Percentiles rank a stretch among this genome's conserved stretches.
These are phyloP conservation scores for Suhomyces chickasaworum DNA, from an alignment of 1,139 yeast genomes.

Conservation along the genomic window DNA sequence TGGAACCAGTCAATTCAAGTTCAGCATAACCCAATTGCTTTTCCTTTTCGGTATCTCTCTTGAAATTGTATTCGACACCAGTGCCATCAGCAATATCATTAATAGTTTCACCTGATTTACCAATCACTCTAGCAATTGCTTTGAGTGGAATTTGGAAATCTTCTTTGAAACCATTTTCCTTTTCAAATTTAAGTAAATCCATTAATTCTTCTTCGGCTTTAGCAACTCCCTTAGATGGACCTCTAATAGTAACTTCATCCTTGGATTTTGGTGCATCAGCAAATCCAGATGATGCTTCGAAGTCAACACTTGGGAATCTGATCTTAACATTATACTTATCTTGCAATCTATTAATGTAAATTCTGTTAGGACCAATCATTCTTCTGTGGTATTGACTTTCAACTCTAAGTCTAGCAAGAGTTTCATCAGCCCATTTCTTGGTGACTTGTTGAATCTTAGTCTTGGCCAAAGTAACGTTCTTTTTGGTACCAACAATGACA, in stretches of 20 bases:
- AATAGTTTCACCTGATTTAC: conserved; percentile 83
- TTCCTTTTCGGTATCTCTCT: conserved; percentile 48
- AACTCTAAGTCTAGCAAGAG: conserved; percentile 60
- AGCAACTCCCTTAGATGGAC: conserved; percentile 88
- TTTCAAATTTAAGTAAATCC: conserved; percentile 84
- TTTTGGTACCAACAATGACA: conserved; percentile 71
- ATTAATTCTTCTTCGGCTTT: conserved; percentile 84
- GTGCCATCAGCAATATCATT: conserved; percentile 80
- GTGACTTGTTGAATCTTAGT: conserved; percentile 57
- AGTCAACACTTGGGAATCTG: conserved; percentile 61
- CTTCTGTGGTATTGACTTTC: conserved; percentile 81
- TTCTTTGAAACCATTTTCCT: conserved; percentile 77
- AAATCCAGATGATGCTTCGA: conserved; percentile 31
- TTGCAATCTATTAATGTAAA: conserved; percentile 80
- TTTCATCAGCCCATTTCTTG: conserved; percentile 84
- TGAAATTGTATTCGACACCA: conserved; percentile 73
- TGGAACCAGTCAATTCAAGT: conserved; percentile 78
- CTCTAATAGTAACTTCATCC: conserved; percentile 79
- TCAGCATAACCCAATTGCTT: conserved; percentile 51
- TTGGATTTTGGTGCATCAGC: conserved; percentile 42
- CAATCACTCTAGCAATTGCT: conserved; percentile 83
- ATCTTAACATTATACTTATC: conserved; percentile 86
- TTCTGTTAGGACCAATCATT: conserved; percentile 83
- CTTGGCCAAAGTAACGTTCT: conserved; percentile 77
- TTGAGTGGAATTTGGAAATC: conserved; percentile 65